Percentiles rank a stretch among this genome's conserved stretches.
Evolutionary conservation across 805 yeast species (phyloP).

Genomic region (Candida pseudofarinosa): DNA sequence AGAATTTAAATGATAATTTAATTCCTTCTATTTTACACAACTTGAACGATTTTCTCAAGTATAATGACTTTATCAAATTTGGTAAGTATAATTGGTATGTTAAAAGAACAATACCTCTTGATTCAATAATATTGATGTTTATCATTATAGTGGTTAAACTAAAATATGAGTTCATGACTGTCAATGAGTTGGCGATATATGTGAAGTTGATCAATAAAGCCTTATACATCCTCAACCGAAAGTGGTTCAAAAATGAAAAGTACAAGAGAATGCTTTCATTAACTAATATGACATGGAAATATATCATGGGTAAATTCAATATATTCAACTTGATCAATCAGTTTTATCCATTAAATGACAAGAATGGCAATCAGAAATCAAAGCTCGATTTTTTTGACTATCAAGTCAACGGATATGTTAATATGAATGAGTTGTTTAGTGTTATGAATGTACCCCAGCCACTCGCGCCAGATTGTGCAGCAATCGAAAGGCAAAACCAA

Average conservation of each 20-base stretch:
- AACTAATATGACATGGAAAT: constrained; percentile 42
- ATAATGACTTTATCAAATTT: constrained; percentile 48
- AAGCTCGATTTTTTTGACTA: constrained; percentile 36
- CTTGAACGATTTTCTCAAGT: constrained; percentile 50
- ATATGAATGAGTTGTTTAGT: constrained; percentile 38
- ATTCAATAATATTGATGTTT: constrained; percentile 50
- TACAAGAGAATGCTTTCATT: constrained; percentile 43
- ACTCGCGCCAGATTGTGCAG: constrained; percentile 4
- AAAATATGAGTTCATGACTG: constrained; percentile 37
- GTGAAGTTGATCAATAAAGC: constrained; percentile 41
- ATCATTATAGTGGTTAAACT: constrained; percentile 52
- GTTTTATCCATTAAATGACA: constrained; percentile 17
- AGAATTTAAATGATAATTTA: constrained; percentile 48
- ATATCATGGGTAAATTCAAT: constrained; percentile 31
- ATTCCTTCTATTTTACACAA: constrained; percentile 56
- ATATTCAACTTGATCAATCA: constrained; percentile 26
- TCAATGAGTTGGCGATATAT: constrained; percentile 33
- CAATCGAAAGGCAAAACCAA: neutral
- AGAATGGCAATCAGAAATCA: constrained; percentile 10
- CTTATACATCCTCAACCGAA: constrained; percentile 37
- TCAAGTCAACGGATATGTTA: constrained; percentile 35
- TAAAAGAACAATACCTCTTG: constrained; percentile 57
- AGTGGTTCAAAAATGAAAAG: constrained; percentile 45
- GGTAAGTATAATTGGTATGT: constrained; percentile 60
- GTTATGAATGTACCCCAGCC: constrained; percentile 45